Conservation (phyloP, 169 alveolate species). For the Eimeria nieschulzi region DNA sequence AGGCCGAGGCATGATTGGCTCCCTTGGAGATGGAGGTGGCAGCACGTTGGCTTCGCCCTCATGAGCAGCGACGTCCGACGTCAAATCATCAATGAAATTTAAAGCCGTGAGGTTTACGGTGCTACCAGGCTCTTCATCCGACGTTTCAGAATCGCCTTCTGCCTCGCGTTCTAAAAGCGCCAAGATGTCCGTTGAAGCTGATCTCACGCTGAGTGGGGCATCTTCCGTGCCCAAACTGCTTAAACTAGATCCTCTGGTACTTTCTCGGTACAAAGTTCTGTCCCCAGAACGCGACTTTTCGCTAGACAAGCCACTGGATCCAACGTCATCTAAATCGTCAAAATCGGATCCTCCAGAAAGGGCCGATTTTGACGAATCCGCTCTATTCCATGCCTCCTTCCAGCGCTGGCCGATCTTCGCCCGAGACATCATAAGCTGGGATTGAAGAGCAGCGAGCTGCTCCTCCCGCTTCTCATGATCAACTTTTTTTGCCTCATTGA, state of each 20-base stretch:
- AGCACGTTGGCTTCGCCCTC: neutral
- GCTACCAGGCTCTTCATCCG: neutral
- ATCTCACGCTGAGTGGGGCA: neutral
- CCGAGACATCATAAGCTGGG: constrained; percentile 51
- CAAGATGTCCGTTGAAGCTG: constrained; percentile 10
- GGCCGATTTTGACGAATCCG: constrained; percentile 10
- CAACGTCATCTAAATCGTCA: constrained; percentile 10
- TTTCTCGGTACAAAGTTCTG: neutral
- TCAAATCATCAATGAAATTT: constrained; percentile 22
- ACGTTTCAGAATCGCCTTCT: neutral
- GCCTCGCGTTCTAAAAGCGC: constrained; percentile 21
- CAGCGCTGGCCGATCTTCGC: constrained; percentile 55
- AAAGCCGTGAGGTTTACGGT: constrained; percentile 31
- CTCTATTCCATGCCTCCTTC: constrained; percentile 40
- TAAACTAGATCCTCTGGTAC: neutral
- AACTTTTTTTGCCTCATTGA: neutral
- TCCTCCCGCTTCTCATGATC: neutral
- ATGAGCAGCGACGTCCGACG: constrained; percentile 16
- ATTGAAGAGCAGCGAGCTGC: constrained; percentile 38
- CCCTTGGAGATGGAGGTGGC: neutral
- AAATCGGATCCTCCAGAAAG: constrained; percentile 12
- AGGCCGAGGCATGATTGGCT: constrained; percentile 34
- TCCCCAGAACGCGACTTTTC: neutral
- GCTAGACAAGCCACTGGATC: neutral
- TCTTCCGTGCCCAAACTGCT: neutral